Percentiles rank a stretch among this genome's conserved stretches.
Evolutionary conservation across 148 eudicot genomes (phyloP).

Genomic region (Rhododendron molle): DNA sequence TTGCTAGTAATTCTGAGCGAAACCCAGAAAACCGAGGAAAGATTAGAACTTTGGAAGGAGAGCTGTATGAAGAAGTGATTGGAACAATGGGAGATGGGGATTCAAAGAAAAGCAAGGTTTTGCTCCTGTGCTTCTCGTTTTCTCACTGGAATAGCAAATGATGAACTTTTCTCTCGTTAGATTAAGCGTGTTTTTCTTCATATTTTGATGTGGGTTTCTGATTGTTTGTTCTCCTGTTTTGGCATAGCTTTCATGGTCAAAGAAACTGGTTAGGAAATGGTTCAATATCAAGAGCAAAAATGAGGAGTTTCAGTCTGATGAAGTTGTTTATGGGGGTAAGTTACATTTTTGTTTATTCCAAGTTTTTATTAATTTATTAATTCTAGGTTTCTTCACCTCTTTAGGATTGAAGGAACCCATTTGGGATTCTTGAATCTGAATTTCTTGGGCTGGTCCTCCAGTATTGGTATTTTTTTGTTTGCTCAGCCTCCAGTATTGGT

Average conservation of each 20-base stretch:
- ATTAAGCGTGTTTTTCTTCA: conserved; percentile 5
- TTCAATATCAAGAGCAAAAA: conserved; percentile 79
- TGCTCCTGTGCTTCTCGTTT: not conserved
- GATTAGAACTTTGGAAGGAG: conserved; percentile 2
- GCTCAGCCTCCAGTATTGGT: not conserved
- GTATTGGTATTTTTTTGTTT: no score
- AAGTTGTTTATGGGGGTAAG: conserved; percentile 73
- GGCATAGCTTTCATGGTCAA: conserved; percentile 86
- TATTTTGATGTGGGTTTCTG: conserved; percentile 9
- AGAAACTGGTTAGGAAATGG: conserved; percentile 78
- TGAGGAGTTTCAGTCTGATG: conserved; percentile 61
- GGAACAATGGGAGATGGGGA: conserved; percentile 78
- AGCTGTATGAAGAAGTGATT: conserved; percentile 64
- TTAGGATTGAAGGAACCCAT: not conserved
- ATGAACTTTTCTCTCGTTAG: not conserved
- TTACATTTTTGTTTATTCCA: not conserved
- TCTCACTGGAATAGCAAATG: not conserved
- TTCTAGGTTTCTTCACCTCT: not conserved
- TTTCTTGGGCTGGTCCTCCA: not conserved
- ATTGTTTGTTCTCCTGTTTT: conserved; percentile 13
- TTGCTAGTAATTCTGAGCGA: conserved; percentile 1
- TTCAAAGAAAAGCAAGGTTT: conserved; percentile 90
- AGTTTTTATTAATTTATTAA: not conserved
- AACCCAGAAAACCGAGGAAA: conserved; percentile 5
- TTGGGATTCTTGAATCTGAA: not conserved